These are phyloP conservation scores for Kwoniella shandongensis DNA, from an alignment of 768 basidiomycete species.

Conservation along the genomic window DNA sequence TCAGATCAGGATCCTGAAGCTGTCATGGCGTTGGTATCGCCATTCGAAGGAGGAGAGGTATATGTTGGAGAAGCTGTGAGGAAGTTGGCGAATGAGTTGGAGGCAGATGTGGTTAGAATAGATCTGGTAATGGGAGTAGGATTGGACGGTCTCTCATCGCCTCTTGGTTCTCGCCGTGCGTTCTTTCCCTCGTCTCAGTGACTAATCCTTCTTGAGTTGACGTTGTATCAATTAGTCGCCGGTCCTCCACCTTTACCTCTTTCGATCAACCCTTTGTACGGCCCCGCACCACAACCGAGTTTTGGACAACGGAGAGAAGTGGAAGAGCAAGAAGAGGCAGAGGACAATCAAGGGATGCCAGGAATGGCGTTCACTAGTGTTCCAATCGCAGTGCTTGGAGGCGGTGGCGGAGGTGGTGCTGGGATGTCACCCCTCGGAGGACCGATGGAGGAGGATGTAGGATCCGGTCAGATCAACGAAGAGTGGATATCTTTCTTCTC, in stretches of 20 bases:
- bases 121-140: slow-evolving; percentile 82
- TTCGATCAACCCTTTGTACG: slow-evolving; percentile 52
- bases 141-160: slow-evolving; percentile 79
- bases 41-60: slow-evolving; percentile 82
- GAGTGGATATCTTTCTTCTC: slow-evolving; percentile 48
- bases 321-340: slow-evolving; percentile 57
- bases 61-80: slow-evolving; percentile 75
- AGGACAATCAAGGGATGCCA: slow-evolving; percentile 52
- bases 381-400: slow-evolving; percentile 16
- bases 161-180: slow-evolving; percentile 34
- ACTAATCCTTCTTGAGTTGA: no score
- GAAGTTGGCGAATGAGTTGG: slow-evolving; percentile 70
- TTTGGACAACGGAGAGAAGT: slow-evolving; percentile 28
- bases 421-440: slow-evolving; percentile 11
- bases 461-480: slow-evolving; percentile 58
- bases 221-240: slow-evolving; percentile 45
- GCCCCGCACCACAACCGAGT: slow-evolving; percentile 60
- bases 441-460: slow-evolving; percentile 11
- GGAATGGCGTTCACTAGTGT: slow-evolving; percentile 50
- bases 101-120: slow-evolving; percentile 77
- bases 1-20: slow-evolving; percentile 7
- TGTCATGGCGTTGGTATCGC: slow-evolving; percentile 55
- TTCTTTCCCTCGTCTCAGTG: neutral
- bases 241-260: slow-evolving; percentile 5
- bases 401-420: slow-evolving; percentile 9